These are phyloP conservation scores for Penicillium daleae DNA, from an alignment of 495 filamentous ascomycete genomes.

Conservation along the genomic window DNA sequence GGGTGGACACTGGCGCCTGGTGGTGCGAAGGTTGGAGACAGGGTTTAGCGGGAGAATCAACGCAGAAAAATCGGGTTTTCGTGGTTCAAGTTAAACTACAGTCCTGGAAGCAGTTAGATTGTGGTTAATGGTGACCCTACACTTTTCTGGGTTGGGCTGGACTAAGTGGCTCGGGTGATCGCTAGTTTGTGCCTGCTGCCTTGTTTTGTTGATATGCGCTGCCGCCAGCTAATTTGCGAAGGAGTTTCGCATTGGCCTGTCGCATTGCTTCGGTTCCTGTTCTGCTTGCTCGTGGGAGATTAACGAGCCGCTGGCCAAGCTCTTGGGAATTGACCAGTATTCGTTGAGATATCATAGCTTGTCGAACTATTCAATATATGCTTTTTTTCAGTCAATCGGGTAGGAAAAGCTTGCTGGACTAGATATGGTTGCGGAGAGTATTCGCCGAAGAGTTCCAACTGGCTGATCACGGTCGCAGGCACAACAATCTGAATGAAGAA, in stretches of 20 bases:
- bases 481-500: not conserved
- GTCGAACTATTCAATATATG: not conserved
- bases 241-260: not conserved
- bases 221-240: not conserved
- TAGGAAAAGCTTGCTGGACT: not conserved
- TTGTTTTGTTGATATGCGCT: slow-evolving; percentile 25
- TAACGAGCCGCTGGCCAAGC: not conserved
- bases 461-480: not conserved
- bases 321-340: not conserved
- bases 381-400: too few species aligned
- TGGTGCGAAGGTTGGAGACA: slow-evolving; percentile 25
- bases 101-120: not conserved
- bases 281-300: not conserved
- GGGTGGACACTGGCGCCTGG: slow-evolving; percentile 8
- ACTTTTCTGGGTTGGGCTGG: not conserved
- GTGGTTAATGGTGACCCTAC: not conserved
- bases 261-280: not conserved
- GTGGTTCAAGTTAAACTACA: too few species aligned
- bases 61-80: not conserved
- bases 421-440: not conserved
- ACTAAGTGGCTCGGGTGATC: not conserved
- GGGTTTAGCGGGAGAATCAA: slow-evolving; percentile 8
- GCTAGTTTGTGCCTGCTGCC: slow-evolving; percentile 26
- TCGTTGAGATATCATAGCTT: not conserved
- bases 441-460: too few species aligned